These are phyloP conservation scores for Fusarium pseudograminearum DNA, from an alignment of 2,329 filamentous ascomycete genomes.

Conservation along the genomic window DNA sequence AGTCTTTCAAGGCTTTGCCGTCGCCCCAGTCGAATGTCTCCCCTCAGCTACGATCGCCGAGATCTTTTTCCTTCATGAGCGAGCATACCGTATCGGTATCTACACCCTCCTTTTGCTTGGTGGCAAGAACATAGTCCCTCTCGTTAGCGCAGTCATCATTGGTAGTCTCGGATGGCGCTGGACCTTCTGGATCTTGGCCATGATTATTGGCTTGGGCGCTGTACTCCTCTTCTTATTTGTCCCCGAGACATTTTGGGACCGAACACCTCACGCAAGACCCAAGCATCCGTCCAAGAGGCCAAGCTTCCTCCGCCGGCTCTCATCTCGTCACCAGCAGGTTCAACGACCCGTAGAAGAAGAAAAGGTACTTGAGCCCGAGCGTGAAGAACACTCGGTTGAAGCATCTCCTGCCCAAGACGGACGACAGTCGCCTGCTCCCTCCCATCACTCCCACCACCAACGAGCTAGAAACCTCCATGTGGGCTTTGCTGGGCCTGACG, in stretches of 20 bases:
- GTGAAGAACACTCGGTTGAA: slow-evolving; percentile 62
- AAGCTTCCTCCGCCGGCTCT: slow-evolving; percentile 61
- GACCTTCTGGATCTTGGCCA: slow-evolving; percentile 90
- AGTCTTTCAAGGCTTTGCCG: slow-evolving; percentile 87
- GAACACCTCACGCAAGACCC: slow-evolving; percentile 69
- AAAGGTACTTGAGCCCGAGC: slow-evolving; percentile 23
- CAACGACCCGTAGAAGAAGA: slow-evolving; percentile 13
- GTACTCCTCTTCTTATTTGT: slow-evolving; percentile 87
- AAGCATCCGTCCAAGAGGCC: slow-evolving; percentile 54
- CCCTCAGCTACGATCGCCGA: slow-evolving; percentile 95
- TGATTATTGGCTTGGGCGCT: slow-evolving; percentile 78
- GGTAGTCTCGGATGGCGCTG: slow-evolving; percentile 84
- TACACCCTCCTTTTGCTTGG: slow-evolving; percentile 90
- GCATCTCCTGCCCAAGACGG: slow-evolving; percentile 55
- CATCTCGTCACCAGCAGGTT: slow-evolving; percentile 55
- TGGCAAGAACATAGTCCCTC: slow-evolving; percentile 89
- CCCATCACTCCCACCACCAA: slow-evolving; percentile 38
- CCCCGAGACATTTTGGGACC: slow-evolving; percentile 96
- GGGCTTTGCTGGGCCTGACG: slow-evolving; percentile 61
- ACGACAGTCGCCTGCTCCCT: slow-evolving; percentile 5
- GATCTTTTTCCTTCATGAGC: slow-evolving; percentile 95
- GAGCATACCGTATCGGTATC: slow-evolving; percentile 91
- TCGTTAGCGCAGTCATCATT: slow-evolving; percentile 89
- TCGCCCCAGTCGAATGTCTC: slow-evolving; percentile 91
- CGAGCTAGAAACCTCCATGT: slow-evolving; percentile 62